Base-by-base conservation (phyloP, 2,329 filamentous ascomycete genomes). In the Scytalidium lignicola region DNA sequence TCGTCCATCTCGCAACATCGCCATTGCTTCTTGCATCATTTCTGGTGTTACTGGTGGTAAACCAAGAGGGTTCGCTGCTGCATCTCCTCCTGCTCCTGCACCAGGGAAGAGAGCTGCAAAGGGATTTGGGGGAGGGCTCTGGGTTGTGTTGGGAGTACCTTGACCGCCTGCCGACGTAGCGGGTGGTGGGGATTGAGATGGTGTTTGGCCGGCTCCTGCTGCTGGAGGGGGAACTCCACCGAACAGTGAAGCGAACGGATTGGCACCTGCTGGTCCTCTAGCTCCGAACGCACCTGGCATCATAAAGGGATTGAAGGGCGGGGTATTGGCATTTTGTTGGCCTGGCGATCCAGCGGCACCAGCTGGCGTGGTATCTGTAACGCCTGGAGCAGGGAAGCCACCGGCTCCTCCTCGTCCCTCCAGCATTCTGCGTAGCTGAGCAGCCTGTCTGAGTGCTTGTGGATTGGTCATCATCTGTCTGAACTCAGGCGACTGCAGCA, bases 401-500 rank as follows among this genome's bases (percentile, higher is more conserved):
- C 70, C 72, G 50, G 68, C 72, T 51, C 69, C 74, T 44, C 72
- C 73, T 48, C 64, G 67, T 48, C 76, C 79, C 29, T 44, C 77
- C 70, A 85, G 76, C 72, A 84, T 80, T 50, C 87, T 78, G 64
- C 91, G 86, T 82, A 97, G 86, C 53, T 89, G 83, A 61, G 89
- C 81, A 60, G 91, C 89, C 66, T 88, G 83, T 50, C 90, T 78
- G 56, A 99, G 80, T 59, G 90, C 83, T 41, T 90, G 82, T 3
- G 93, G 93, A 64, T 95, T 90, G 54, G 90, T 92, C 78, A 99
- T 85, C 87, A 97, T 93, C 46, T 87, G 79, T 61, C 93, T 82
- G 71, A 97, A 90, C 55, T 90, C 80, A 0, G 91, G 91, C 20
- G 91, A 93, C 52, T 90, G 85, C 61, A 99, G 81, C 69, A 96